Conservation (phyloP, 768 basidiomycete genomes). For the Lactifluus piperatus region DNA sequence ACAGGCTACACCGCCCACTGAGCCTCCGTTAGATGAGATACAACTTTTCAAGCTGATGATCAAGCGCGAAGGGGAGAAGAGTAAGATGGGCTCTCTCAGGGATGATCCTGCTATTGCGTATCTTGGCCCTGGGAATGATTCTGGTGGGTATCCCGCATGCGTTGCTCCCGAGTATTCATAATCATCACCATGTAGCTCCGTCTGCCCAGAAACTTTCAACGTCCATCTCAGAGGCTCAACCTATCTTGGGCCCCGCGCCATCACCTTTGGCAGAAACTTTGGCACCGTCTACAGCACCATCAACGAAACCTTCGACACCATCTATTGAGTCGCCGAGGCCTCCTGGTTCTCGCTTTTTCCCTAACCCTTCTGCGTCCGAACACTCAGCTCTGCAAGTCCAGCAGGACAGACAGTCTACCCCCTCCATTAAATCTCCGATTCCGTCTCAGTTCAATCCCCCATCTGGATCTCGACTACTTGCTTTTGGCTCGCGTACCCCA, state of each 20-base stretch:
- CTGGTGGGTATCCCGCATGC: slow-evolving; percentile 9
- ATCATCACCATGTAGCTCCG: background rate
- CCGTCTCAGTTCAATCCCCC: slow-evolving; percentile 33
- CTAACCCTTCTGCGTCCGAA: slow-evolving; percentile 23
- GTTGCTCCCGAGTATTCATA: background rate
- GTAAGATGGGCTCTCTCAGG: slow-evolving; percentile 25
- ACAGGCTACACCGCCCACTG: slow-evolving; percentile 18
- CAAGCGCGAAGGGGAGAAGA: slow-evolving; percentile 62
- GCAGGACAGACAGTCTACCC: slow-evolving; percentile 7
- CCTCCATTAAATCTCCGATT: slow-evolving; percentile 22
- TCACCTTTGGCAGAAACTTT: slow-evolving; percentile 4
- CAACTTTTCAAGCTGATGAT: slow-evolving; percentile 78
- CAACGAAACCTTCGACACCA: slow-evolving; percentile 16
- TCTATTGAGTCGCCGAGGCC: slow-evolving; percentile 18
- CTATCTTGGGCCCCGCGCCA: background rate
- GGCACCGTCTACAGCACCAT: slow-evolving; percentile 2
- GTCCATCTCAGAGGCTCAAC: background rate
- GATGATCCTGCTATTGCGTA: slow-evolving; percentile 9
- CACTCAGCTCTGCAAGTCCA: slow-evolving; percentile 5
- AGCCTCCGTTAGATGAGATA: slow-evolving; percentile 63
- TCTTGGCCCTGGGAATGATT: slow-evolving; percentile 6
- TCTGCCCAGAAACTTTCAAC: background rate
- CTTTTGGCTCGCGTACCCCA: slow-evolving; percentile 29
- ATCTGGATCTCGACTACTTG: slow-evolving; percentile 37
- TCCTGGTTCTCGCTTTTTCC: slow-evolving; percentile 31